phyloP scores from a whole-genome alignment of 768 basidiomycete species.

The Tephrocybe sp. region DNA sequence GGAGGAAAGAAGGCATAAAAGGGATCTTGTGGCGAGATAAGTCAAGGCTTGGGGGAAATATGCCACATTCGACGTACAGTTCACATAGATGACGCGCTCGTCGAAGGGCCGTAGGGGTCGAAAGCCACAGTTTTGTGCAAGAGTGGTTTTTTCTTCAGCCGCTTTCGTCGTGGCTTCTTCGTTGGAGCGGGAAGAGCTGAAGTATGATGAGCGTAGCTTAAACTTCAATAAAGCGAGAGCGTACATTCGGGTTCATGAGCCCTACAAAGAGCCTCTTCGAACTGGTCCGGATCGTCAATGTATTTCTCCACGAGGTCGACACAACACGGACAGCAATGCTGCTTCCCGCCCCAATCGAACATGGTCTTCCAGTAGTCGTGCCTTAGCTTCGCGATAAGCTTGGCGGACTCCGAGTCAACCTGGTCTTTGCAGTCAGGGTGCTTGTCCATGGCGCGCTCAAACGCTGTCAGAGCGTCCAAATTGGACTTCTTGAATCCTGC shows the following conservation, averaged over 20 bases:
- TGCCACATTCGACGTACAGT: neutral
- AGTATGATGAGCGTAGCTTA: neutral
- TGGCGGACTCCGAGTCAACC: conserved; percentile 12
- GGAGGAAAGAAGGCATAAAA: neutral
- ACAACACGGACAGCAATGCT: conserved; percentile 17
- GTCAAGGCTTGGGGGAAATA: no score
- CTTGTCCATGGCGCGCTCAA: conserved; percentile 19
- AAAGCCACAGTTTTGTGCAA: conserved; percentile 5
- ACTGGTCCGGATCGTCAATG: conserved; percentile 11
- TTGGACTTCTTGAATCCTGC: conserved; percentile 16
- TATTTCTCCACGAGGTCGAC: conserved; percentile 14
- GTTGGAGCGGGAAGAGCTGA: neutral
- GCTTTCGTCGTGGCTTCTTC: conserved; percentile 13
- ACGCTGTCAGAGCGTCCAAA: conserved; percentile 13
- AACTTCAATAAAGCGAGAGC: neutral
- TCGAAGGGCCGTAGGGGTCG: conserved; percentile 18
- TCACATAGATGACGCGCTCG: conserved; percentile 11
- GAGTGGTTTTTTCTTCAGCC: neutral
- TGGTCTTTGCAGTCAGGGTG: conserved; percentile 17
- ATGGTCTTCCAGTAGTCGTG: conserved; percentile 19
- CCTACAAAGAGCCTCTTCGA: conserved; percentile 4
- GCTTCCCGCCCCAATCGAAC: conserved; percentile 15
- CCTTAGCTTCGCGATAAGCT: conserved; percentile 16
- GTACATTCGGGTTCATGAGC: conserved; percentile 4
- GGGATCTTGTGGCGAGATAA: no score